Evolutionary conservation across 495 filamentous ascomycete species (phyloP).

Genomic region (Platismatia glauca): DNA sequence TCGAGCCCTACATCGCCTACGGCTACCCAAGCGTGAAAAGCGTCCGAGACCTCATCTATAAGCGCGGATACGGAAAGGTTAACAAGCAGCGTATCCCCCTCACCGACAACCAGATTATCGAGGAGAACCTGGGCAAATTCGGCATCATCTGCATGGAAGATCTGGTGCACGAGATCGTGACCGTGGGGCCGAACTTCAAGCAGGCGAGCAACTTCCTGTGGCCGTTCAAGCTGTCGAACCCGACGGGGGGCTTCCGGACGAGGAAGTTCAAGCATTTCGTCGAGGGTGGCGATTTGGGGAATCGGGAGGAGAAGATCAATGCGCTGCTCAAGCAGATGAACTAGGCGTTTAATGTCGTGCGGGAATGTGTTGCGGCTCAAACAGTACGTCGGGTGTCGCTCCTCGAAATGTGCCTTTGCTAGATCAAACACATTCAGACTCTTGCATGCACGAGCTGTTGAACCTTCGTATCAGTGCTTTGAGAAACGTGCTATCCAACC

Average conservation of each 20-base stretch:
- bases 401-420: neutral
- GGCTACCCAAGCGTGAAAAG: conserved; percentile 98
- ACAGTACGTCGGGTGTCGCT: neutral
- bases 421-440: neutral
- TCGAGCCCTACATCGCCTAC: conserved; percentile 97
- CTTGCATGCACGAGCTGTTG: neutral
- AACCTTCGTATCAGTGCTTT: neutral
- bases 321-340: conserved; percentile 95
- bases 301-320: conserved; percentile 99
- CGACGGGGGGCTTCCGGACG: conserved; percentile 86
- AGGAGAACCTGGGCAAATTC: conserved; percentile 92
- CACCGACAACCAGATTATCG: conserved; percentile 96
- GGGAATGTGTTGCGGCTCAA: neutral
- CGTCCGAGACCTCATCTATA: conserved; percentile 98
- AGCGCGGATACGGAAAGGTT: conserved; percentile 97
- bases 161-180: conserved; percentile 98
- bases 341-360: conserved; percentile 46
- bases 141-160: conserved; percentile 99
- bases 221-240: conserved; percentile 99
- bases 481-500: conserved; percentile 7
- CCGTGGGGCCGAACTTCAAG: conserved; percentile 99
- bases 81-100: conserved; percentile 92
- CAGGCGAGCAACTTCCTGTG: conserved; percentile 99
- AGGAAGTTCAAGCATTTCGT: conserved; percentile 99
- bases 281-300: conserved; percentile 95